Percentiles rank a stretch among this genome's conserved stretches.
phyloP scores from a whole-genome alignment of 768 basidiomycete species.

The Phanerodontia chrysosporium region DNA sequence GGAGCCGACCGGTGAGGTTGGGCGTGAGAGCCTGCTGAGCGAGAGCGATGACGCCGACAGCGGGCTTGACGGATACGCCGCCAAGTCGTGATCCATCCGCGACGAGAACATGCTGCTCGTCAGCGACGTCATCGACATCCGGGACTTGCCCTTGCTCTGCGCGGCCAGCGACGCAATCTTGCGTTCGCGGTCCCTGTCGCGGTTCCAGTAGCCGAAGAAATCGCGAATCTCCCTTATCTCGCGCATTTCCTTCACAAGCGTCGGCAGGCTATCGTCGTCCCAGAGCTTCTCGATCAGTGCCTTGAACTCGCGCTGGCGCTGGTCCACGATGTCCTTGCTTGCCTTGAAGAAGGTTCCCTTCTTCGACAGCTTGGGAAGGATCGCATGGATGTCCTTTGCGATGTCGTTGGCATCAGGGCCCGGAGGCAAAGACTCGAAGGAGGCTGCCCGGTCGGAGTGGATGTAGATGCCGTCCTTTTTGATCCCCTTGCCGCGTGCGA shows the following conservation, averaged over 20 bases:
- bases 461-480: slow-evolving; percentile 68
- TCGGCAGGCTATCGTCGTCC: slow-evolving; percentile 52
- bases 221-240: slow-evolving; percentile 54
- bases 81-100: neutral
- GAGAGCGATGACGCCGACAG: slow-evolving; percentile 33
- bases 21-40: neutral
- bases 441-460: slow-evolving; percentile 69
- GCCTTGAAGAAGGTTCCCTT: slow-evolving; percentile 71
- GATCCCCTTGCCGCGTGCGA: slow-evolving; percentile 69
- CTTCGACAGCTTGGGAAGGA: slow-evolving; percentile 65
- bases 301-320: slow-evolving; percentile 56
- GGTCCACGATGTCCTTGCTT: slow-evolving; percentile 60
- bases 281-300: slow-evolving; percentile 59
- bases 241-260: slow-evolving; percentile 63
- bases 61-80: neutral
- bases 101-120: slow-evolving; percentile 51
- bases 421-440: slow-evolving; percentile 81
- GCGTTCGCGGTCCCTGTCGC: slow-evolving; percentile 59
- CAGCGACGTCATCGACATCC: slow-evolving; percentile 38
- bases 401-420: slow-evolving; percentile 77
- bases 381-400: slow-evolving; percentile 60
- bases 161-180: slow-evolving; percentile 44
- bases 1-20: neutral
- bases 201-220: slow-evolving; percentile 77
- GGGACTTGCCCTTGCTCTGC: slow-evolving; percentile 47